These are phyloP conservation scores for Vigna unguiculata DNA, from an alignment of 306 rosid genomes.

Conservation along the genomic window DNA sequence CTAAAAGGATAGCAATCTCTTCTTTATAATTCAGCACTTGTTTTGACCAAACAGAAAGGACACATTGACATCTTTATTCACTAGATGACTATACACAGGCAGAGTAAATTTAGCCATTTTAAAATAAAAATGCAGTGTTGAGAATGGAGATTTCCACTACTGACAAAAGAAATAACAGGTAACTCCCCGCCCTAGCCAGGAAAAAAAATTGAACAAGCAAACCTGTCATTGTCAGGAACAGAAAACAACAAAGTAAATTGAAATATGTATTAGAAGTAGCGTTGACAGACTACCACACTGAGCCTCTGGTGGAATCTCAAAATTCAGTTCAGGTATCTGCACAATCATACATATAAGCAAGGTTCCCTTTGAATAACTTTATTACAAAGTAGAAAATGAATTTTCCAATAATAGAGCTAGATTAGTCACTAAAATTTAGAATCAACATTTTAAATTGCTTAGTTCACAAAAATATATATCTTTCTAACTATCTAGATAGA, in stretches of 20 bases:
- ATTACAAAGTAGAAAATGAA: slow-evolving; percentile 4
- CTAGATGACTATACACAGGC: background rate
- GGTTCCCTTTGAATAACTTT: slow-evolving; percentile 22
- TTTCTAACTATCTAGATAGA: background rate
- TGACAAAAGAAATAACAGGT: slow-evolving; percentile 23
- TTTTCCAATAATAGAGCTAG: slow-evolving; percentile 25
- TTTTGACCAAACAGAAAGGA: slow-evolving; percentile 20
- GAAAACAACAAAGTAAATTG: slow-evolving; percentile 14
- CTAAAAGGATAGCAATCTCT: background rate
- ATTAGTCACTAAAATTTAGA: slow-evolving; percentile 2
- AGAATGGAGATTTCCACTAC: background rate
- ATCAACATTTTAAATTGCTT: slow-evolving; percentile 3
- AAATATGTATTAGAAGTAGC: slow-evolving; percentile 54
- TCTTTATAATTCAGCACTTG: background rate
- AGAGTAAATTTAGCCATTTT: slow-evolving; percentile 8
- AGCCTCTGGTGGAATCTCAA: slow-evolving; percentile 97
- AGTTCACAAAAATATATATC: background rate
- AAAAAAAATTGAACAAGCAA: background rate
- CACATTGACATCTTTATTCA: slow-evolving; percentile 7
- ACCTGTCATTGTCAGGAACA: slow-evolving; percentile 3
- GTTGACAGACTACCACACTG: slow-evolving; percentile 92
- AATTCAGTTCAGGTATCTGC: slow-evolving; percentile 93
- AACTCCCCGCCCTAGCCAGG: background rate
- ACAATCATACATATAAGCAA: slow-evolving; percentile 40
- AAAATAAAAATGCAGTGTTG: background rate